phyloP scores from a whole-genome alignment of 2,329 filamentous ascomycete genomes.

The Colletotrichum ledebouriae region DNA sequence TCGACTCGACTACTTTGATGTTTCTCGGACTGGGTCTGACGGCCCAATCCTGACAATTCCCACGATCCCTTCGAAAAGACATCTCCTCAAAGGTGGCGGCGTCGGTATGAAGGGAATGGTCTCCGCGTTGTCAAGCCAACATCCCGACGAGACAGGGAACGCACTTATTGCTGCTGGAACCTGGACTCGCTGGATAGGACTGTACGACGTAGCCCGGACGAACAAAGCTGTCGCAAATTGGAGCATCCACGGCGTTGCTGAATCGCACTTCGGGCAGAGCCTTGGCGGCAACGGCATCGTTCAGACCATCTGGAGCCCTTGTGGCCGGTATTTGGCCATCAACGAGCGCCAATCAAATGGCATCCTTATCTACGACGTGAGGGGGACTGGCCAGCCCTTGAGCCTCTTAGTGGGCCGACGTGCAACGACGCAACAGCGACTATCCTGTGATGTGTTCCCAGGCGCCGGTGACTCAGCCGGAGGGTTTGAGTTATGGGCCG shows the following conservation, averaged over 20 bases:
- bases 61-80: constrained; percentile 72
- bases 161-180: constrained; percentile 71
- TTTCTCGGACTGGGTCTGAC: constrained; percentile 63
- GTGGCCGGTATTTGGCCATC: constrained; percentile 73
- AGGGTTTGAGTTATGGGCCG: constrained; percentile 74
- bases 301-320: constrained; percentile 73
- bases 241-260: constrained; percentile 69
- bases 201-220: constrained; percentile 71
- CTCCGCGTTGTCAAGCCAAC: constrained; percentile 66
- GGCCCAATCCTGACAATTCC: constrained; percentile 67
- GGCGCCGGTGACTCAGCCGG: constrained; percentile 50
- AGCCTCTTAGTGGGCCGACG: constrained; percentile 65
- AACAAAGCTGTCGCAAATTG: constrained; percentile 70
- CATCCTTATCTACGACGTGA: constrained; percentile 73
- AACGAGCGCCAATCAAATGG: constrained; percentile 70
- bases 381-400: constrained; percentile 69
- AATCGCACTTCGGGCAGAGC: constrained; percentile 50
- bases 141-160: constrained; percentile 49
- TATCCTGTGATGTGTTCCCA: constrained; percentile 68
- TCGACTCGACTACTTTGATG: constrained; percentile 71
- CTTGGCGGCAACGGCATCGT: constrained; percentile 73
- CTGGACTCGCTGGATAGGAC: constrained; percentile 72
- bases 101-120: constrained; percentile 75
- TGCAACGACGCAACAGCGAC: constrained; percentile 67
- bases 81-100: constrained; percentile 70